These are phyloP conservation scores for Monosporozyma servazzii DNA, from an alignment of 805 yeast genomes.

Conservation along the genomic window DNA sequence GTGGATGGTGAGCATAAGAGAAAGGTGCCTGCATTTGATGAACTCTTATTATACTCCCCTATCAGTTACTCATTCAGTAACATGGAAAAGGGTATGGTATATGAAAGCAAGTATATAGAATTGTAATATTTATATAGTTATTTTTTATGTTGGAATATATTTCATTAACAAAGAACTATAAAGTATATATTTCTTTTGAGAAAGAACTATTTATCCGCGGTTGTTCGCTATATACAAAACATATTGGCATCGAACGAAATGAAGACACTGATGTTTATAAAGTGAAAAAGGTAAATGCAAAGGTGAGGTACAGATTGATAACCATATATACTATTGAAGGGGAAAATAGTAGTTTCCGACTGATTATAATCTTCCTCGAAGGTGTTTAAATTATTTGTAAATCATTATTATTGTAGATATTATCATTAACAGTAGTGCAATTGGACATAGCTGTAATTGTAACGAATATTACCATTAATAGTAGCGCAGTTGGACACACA, in stretches of 20 bases:
- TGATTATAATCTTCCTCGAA: not conserved
- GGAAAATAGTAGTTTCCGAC: too few relatives aligned
- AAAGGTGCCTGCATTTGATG: slow-evolving; percentile 63
- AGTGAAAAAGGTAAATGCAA: not conserved
- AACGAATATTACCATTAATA: not conserved
- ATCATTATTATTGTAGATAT: not conserved
- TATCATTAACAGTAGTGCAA: not conserved
- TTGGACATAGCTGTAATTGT: not conserved
- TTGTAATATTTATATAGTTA: slow-evolving; percentile 20
- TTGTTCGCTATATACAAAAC: not conserved
- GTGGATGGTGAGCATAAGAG: slow-evolving; percentile 33
- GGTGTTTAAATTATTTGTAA: not conserved
- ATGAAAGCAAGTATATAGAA: slow-evolving; percentile 42
- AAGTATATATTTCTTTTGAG: not conserved
- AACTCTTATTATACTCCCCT: slow-evolving; percentile 61
- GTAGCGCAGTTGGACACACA: not conserved
- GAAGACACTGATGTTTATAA: not conserved
- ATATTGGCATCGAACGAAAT: not conserved
- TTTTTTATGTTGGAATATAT: not conserved
- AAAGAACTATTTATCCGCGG: not conserved
- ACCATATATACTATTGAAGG: not conserved
- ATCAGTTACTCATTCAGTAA: slow-evolving; percentile 57
- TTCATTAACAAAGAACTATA: not conserved
- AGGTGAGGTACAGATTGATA: not conserved
- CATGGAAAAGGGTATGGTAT: slow-evolving; percentile 57